Evolutionary conservation across 345 rosid species (phyloP).

Genomic region (Citrus hindsii): DNA sequence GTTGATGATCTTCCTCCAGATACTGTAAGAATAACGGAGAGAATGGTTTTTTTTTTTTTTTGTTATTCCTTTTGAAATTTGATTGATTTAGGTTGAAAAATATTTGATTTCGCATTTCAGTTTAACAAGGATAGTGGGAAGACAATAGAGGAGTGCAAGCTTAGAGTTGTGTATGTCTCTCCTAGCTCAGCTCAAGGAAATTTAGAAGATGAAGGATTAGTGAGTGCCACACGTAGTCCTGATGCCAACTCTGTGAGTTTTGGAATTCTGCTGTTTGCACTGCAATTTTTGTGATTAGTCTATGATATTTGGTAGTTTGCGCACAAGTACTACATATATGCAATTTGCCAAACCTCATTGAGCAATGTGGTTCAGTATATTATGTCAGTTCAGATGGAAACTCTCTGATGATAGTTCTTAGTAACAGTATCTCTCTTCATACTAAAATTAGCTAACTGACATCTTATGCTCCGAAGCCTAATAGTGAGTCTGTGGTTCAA

Average conservation of each 20-base stretch:
- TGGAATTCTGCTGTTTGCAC: neutral
- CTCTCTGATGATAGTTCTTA: neutral
- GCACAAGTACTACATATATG: neutral
- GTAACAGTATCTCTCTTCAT: neutral
- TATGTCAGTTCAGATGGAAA: neutral
- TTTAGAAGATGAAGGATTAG: constrained; percentile 46
- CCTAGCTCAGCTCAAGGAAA: constrained; percentile 52
- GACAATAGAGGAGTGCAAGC: constrained; percentile 72
- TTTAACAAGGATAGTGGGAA: constrained; percentile 75
- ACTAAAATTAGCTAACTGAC: neutral
- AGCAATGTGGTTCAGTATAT: neutral
- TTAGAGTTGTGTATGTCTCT: constrained; percentile 65
- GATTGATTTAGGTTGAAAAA: constrained; percentile 1
- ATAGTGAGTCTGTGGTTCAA: neutral
- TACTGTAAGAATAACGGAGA: constrained; percentile 50
- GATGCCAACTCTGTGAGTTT: constrained; percentile 66
- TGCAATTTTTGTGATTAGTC: neutral
- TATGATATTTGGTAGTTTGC: neutral
- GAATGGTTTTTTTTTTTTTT: neutral
- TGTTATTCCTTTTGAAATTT: neutral
- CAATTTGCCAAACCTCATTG: neutral
- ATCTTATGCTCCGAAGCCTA: neutral
- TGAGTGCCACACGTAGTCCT: constrained; percentile 40
- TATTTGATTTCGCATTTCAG: constrained; percentile 33
- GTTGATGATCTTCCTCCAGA: constrained; percentile 85